These are phyloP conservation scores for Petrea volubilis DNA, from an alignment of 257 asterid species.

Conservation along the genomic window DNA sequence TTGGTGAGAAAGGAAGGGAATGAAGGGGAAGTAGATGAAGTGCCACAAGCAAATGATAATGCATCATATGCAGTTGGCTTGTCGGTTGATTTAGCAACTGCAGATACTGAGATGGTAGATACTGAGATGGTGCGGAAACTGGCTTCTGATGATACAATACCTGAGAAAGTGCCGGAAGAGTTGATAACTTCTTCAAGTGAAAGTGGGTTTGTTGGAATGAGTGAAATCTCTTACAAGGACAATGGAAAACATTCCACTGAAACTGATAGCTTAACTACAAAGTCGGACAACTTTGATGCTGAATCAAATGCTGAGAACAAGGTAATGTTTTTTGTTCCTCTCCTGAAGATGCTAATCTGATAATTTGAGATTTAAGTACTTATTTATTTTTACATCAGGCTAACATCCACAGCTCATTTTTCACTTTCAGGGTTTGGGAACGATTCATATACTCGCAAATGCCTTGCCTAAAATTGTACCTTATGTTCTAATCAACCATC, in stretches of 20 bases:
- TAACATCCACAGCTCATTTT: conserved; percentile 21
- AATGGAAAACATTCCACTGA: conserved; percentile 41
- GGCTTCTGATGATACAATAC: conserved; percentile 39
- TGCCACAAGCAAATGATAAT: conserved; percentile 35
- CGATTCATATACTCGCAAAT: conserved; percentile 93
- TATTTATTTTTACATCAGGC: conserved; percentile 8
- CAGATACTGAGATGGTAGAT: conserved; percentile 41
- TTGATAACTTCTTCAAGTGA: conserved; percentile 38
- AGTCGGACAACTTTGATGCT: conserved; percentile 47
- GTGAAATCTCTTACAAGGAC: conserved; percentile 37
- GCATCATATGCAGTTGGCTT: conserved; percentile 39
- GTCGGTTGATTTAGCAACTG: conserved; percentile 38
- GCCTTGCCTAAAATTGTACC: conserved; percentile 92
- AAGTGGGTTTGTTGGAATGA: conserved; percentile 33
- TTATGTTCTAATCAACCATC: conserved; percentile 88
- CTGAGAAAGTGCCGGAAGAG: conserved; percentile 49
- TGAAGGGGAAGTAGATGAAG: conserved; percentile 34
- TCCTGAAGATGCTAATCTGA: conserved; percentile 20
- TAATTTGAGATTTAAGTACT: not conserved
- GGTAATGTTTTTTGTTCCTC: conserved; percentile 42
- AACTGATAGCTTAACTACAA: conserved; percentile 35
- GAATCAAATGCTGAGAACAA: conserved; percentile 61
- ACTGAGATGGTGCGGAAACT: conserved; percentile 39
- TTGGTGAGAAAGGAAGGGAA: conserved; percentile 39
- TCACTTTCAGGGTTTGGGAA: conserved; percentile 68